Evolutionary conservation across 2,329 filamentous ascomycete species (phyloP).

Genomic region (Pleoardoris graminearum): DNA sequence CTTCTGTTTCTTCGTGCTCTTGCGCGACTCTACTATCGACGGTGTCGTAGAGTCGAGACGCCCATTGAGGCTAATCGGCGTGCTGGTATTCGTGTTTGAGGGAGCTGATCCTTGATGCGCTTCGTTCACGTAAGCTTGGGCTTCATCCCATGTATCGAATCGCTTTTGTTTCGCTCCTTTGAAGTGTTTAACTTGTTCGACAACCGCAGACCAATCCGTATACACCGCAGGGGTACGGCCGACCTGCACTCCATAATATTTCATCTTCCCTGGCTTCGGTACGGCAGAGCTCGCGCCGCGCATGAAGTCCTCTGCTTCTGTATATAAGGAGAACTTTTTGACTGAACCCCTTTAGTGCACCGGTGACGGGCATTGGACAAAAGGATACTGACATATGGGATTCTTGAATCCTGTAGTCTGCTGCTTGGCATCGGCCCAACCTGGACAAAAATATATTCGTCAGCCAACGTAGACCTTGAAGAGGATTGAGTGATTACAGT

Average conservation of each 20-base stretch:
- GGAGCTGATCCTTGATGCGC: slow-evolving; percentile 29
- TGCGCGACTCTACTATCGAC: slow-evolving; percentile 23
- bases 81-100: slow-evolving; percentile 19
- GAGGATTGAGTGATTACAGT: neutral
- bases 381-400: slow-evolving; percentile 39
- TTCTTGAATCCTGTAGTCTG: slow-evolving; percentile 64
- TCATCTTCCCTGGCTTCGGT: slow-evolving; percentile 48
- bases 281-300: slow-evolving; percentile 57
- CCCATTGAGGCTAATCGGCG: slow-evolving; percentile 32
- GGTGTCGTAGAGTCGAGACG: slow-evolving; percentile 33
- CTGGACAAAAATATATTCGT: neutral
- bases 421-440: slow-evolving; percentile 63
- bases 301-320: slow-evolving; percentile 79
- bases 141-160: slow-evolving; percentile 63
- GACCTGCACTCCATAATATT: slow-evolving; percentile 64
- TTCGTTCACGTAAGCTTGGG: slow-evolving; percentile 70
- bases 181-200: slow-evolving; percentile 73
- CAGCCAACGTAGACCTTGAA: neutral
- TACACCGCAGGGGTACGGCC: slow-evolving; percentile 65
- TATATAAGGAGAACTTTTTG: slow-evolving; percentile 74
- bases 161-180: slow-evolving; percentile 63
- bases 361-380: neutral
- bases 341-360: slow-evolving; percentile 55
- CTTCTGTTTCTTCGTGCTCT: slow-evolving; percentile 45
- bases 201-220: slow-evolving; percentile 69